Base-by-base conservation (phyloP, 2,329 filamentous ascomycete species). In the Colletotrichum sp. region DNA sequence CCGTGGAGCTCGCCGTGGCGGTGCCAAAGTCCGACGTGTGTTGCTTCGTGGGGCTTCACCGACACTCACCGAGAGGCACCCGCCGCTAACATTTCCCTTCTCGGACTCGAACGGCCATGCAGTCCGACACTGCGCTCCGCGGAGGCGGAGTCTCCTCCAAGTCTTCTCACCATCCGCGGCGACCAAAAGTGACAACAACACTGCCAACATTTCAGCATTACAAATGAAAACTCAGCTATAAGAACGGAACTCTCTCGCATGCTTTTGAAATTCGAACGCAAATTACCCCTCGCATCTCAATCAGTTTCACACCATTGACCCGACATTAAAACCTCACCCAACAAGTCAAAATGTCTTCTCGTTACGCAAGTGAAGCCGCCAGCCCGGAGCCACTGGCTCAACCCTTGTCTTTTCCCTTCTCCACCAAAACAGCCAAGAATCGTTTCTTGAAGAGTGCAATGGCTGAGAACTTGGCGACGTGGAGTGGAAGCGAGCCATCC, bases 401-500 rank as follows among this genome's bases (percentile, higher is more conserved):
- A 78, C 88, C 89, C 8, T 83, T 91, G 52, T 81, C 84, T 16
- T 90, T 90, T 75, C 81, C 84, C 43, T 90, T 90, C 81, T 89
- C 89, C 60, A 87, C 88, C 67, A 87, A 85, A 72, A 89, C 87
- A 3, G 92, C 92, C 3, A 89, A 88, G 57, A 94, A 94, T 81
- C 87, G 92, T n/a, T 92, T 94, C 79, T 82, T 94, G 78, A 94
- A 94, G 82, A 91, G 86, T 7, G 90, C 93, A 57, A 94, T 94
- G 92, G 90, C 90, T 3, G 93, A 94, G 81, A 86, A 88, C 9
- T 84, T 94, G 16, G 90, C 91, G 0, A 91, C 89, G 7, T 94
- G 91, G 91, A 87, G 90, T 74, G 85, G 88, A 8, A 87, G 87
- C 28, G 86, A 91, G 72, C 78, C 90, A 10, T 82, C 87, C 26